A percentile compares a stretch with the other conserved stretches of the same genome.
phyloP scores from a whole-genome alignment of 1,284 basidiomycete species.

The Boletus sp. region DNA sequence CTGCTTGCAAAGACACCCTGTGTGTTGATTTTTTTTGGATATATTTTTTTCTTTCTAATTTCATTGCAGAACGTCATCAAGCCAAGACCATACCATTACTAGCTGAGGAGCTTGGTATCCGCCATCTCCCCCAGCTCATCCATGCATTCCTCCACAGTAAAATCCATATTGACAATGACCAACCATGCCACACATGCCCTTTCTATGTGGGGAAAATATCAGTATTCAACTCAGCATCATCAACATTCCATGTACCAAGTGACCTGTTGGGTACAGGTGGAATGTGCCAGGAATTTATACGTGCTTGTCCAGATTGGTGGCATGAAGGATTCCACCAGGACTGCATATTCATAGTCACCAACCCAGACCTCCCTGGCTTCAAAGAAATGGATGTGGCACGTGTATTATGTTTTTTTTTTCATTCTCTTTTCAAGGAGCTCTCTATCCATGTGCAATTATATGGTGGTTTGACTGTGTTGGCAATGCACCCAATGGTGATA shows the following conservation, averaged over 20 bases:
- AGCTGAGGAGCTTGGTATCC: conserved; percentile 5
- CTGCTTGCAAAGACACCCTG: too few species aligned
- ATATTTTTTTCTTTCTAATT: too few species aligned
- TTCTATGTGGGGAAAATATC: conserved; percentile 5
- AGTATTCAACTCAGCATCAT: conserved; percentile 12
- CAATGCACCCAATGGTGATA: neutral
- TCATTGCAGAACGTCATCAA: conserved; percentile 1
- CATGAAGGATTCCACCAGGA: conserved; percentile 7
- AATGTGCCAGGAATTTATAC: conserved; percentile 14
- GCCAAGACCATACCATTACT: conserved; percentile 4
- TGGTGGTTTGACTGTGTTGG: conserved; percentile 10
- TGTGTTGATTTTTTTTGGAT: too few species aligned
- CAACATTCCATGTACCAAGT: conserved; percentile 13
- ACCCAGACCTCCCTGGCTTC: neutral
- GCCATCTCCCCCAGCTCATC: conserved; percentile 4
- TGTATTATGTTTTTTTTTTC: conserved; percentile 7
- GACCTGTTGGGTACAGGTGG: conserved; percentile 13
- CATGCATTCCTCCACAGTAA: conserved; percentile 30
- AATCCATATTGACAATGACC: conserved; percentile 20
- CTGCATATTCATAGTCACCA: conserved; percentile 15
- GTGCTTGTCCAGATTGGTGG: conserved; percentile 9
- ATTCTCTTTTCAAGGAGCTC: neutral
- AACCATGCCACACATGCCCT: neutral
- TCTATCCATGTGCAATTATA: conserved; percentile 16
- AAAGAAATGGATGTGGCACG: neutral